Evolutionary conservation across 2,329 filamentous ascomycete species (phyloP).

Genomic region (Scedosporium minutisporum): DNA sequence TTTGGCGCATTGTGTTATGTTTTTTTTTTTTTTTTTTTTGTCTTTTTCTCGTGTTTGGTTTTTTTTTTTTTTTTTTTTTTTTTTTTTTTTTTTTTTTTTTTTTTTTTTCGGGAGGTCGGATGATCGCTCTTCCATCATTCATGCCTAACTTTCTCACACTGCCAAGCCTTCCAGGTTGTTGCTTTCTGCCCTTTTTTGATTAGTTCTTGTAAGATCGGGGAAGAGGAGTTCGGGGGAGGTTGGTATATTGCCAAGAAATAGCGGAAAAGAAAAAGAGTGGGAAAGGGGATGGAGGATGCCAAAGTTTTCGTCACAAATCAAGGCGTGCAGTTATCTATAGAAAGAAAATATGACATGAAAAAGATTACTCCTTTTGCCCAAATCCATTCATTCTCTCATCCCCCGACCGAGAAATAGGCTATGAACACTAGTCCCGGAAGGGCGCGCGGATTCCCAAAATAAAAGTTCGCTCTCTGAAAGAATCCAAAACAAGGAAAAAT

Average conservation of each 20-base stretch:
- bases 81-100: background rate
- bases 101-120: background rate
- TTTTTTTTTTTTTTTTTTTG: background rate
- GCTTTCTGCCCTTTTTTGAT: background rate
- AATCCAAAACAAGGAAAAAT: slow-evolving; percentile 3
- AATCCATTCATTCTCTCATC: slow-evolving; percentile 6
- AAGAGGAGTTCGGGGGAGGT: background rate
- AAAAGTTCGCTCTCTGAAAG: slow-evolving; percentile 3
- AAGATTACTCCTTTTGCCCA: slow-evolving; percentile 7
- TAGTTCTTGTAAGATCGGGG: background rate
- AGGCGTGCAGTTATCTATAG: slow-evolving; percentile 1
- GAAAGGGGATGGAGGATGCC: background rate
- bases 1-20: too few relatives aligned
- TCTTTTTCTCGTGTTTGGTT: background rate
- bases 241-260: background rate
- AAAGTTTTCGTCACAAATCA: background rate
- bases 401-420: slow-evolving; percentile 1
- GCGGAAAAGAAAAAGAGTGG: background rate
- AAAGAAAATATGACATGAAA: slow-evolving; percentile 2
- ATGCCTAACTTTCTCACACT: background rate
- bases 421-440: slow-evolving; percentile 4
- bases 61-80: background rate
- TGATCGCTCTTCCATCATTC: background rate
- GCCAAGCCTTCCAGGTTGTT: background rate
- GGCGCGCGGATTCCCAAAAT: background rate